Base-by-base conservation (phyloP, 2,329 filamentous ascomycete species). In the Fusarium sp. region DNA sequence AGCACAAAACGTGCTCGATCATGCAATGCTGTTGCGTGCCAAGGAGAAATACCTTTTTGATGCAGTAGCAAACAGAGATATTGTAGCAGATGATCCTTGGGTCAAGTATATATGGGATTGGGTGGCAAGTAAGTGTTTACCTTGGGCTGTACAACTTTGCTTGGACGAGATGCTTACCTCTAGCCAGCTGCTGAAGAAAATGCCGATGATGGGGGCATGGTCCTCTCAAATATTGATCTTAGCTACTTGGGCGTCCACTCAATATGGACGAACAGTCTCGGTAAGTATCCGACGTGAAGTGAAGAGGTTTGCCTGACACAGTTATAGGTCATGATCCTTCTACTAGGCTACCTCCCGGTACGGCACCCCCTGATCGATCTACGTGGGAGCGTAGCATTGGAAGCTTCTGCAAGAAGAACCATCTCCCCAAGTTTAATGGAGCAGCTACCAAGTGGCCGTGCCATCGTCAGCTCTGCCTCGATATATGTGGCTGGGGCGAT, bases 21-120 rank as follows among this genome's bases (percentile, higher is more conserved):
- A 90, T 64, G 77, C 83, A 6, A 89, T 89, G 83, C 78, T 91
- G 11, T 78, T 88, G 38, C 86, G 89, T 17, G 87, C 88, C 9
- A 87, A 86, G 65, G 87, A 89, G 70, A 85, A 83, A 56, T 91
- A 91, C 65, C 79, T 91, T 1, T 90, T 91, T 64, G 83, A 94
- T 72, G 89, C 88, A 61, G 79, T 80, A 17, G 85, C 82, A 47
- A 96, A 96, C 73, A 86, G 87, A 65, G 80, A 84, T 7, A 86
- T 94, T n/a, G 85, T 92, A 2, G 82, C 85, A 7, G 91, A 93
- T 63, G 90, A 94, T 73, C 88, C 87, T 31, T 93, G 92, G 88
- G 82, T 95, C n/a, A 86, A 89, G 59, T 91, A 92, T 57, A 82
- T 92, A n/a, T 97, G 93, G 93, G 87, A 89, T 46, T 93, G 92